Evolutionary conservation across 2,329 filamentous ascomycete species (phyloP).

Genomic region (Penicillium aurantiogriseum): DNA sequence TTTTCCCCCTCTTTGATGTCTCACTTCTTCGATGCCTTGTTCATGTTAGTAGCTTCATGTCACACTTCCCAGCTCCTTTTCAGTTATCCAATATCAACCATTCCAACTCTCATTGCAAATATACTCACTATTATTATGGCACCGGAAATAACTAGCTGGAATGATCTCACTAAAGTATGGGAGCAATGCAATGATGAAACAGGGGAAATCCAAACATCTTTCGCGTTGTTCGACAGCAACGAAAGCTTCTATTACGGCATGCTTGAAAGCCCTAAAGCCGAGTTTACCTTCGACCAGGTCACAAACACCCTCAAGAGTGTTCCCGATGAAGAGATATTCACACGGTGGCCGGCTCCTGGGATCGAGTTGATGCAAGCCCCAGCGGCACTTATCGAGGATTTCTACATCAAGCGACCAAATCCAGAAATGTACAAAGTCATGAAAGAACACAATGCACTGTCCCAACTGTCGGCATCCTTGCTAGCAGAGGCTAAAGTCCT

Average conservation of each 20-base stretch:
- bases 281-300: not conserved
- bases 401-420: not conserved
- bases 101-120: not conserved
- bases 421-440: not conserved
- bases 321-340: not conserved
- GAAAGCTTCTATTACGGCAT: not conserved
- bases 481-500: constrained; percentile 12
- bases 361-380: not conserved
- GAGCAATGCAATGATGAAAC: not conserved
- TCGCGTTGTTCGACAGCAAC: not conserved
- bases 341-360: not conserved
- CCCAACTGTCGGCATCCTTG: not conserved
- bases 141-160: not conserved
- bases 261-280: not conserved
- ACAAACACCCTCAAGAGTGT: not conserved
- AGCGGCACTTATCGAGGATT: not conserved
- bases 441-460: not conserved
- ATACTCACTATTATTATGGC: not conserved
- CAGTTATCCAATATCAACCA: not conserved
- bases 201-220: not conserved
- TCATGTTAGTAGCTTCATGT: not conserved
- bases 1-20: not conserved
- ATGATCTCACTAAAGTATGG: not conserved
- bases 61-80: not conserved
- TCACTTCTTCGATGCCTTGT: not conserved